A percentile compares a stretch with the other conserved stretches of the same genome.
Evolutionary conservation across 2,329 filamentous ascomycete species (phyloP).

Genomic region (Pyrenochaeta sp.): DNA sequence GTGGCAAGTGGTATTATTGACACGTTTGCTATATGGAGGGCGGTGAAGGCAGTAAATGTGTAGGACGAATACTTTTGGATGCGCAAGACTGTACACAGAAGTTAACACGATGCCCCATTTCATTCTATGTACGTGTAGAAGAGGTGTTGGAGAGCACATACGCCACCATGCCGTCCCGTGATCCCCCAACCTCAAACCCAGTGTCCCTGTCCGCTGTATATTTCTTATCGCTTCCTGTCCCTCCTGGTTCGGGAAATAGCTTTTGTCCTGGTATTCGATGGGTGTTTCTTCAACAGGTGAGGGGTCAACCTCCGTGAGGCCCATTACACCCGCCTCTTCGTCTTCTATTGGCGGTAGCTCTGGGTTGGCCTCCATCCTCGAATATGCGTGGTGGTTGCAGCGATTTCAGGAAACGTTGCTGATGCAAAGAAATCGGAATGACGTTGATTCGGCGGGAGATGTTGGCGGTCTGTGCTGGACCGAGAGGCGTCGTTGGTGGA

Average conservation of each 20-base stretch:
- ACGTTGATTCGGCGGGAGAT: constrained; percentile 41
- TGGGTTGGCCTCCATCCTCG: constrained; percentile 17
- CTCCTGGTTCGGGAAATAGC: constrained; percentile 51
- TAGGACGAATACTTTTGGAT: constrained; percentile 92
- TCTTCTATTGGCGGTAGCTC: constrained; percentile 33
- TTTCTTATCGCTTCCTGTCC: constrained; percentile 15
- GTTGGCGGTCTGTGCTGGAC: constrained; percentile 21
- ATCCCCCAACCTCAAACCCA: constrained; percentile 67
- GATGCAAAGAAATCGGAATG: constrained; percentile 30
- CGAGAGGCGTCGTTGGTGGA: constrained; percentile 19
- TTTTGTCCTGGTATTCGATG: constrained; percentile 59
- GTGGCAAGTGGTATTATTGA: constrained; percentile 45
- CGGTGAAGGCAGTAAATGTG: constrained; percentile 53
- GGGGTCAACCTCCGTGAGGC: constrained; percentile 81
- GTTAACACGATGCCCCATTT: too few relatives aligned
- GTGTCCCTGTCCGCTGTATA: constrained; percentile 39
- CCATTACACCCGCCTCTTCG: constrained; percentile 63
- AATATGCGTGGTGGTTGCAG: too few relatives aligned
- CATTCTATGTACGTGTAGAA: too few relatives aligned
- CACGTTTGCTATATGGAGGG: constrained; percentile 60
- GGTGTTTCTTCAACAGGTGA: constrained; percentile 74
- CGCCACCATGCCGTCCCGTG: constrained; percentile 79
- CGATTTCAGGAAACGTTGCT: constrained; percentile 18
- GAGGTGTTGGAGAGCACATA: constrained; percentile 52
- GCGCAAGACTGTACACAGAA: constrained; percentile 65